Conservation (phyloP, 108 stramenopile species). For the Nitzschia inconspicua region DNA sequence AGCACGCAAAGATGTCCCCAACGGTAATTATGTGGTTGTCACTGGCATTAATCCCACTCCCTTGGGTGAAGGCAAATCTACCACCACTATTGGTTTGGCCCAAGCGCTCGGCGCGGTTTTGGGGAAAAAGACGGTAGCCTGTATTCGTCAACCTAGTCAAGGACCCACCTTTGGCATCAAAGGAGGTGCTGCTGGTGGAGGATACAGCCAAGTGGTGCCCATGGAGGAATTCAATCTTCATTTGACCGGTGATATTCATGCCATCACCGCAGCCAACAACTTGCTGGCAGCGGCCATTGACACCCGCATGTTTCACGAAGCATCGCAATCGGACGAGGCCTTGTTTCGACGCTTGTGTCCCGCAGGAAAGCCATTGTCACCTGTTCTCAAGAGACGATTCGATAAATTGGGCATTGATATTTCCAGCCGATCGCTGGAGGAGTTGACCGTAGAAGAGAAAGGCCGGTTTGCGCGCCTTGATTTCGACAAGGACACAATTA, state of each 20-base stretch:
- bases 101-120: conserved; percentile 91
- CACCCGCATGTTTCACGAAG: conserved; percentile 96
- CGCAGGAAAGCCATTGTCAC: conserved; percentile 60
- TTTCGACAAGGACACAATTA: conserved; percentile 92
- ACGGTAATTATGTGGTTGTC: conserved; percentile 97
- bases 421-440: conserved; percentile 61
- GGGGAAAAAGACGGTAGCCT: conserved; percentile 74
- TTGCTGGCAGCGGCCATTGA: conserved; percentile 97
- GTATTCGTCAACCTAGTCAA: conserved; percentile 90
- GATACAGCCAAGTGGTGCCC: conserved; percentile 90
- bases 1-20: conserved; percentile 51
- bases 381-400: conserved; percentile 79
- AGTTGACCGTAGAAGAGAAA: conserved; percentile 84
- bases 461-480: conserved; percentile 88
- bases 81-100: conserved; percentile 86
- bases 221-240: conserved; percentile 99
- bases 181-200: conserved; percentile 98
- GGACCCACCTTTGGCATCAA: conserved; percentile 99
- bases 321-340: conserved; percentile 83
- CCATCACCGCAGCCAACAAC: conserved; percentile 89
- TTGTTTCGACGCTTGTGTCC: conserved; percentile 86
- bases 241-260: conserved; percentile 96
- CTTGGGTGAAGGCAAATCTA: conserved; percentile 98
- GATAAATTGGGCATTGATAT: conserved; percentile 88
- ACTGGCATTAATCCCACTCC: conserved; percentile 99